Evolutionary conservation across 2,329 filamentous ascomycete genomes (phyloP).

Genomic region (Colletotrichum phormii): DNA sequence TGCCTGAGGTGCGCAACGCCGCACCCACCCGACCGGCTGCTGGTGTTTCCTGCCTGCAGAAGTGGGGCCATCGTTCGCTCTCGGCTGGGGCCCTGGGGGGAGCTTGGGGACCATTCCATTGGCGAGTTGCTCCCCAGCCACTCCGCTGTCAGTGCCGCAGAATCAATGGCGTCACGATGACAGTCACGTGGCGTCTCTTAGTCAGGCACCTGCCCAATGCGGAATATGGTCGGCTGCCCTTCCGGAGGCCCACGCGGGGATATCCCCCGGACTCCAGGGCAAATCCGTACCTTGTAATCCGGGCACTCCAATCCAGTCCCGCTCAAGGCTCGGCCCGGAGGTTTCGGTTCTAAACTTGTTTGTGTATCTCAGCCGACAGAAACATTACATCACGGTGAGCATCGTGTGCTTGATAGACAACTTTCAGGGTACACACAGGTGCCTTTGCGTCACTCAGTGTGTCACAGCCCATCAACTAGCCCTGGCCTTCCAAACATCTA

Average conservation of each 20-base stretch:
- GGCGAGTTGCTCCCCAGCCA: slow-evolving; percentile 14
- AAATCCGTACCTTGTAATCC: too few relatives aligned
- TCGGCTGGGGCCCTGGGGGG: not conserved
- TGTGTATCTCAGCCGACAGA: not conserved
- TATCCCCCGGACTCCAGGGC: not conserved
- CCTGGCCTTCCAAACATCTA: too few relatives aligned
- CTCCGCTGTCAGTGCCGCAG: not conserved
- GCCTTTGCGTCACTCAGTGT: too few relatives aligned
- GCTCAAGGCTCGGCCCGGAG: not conserved
- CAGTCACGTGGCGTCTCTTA: slow-evolving; percentile 10
- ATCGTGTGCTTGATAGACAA: too few relatives aligned
- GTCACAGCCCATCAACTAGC: too few relatives aligned
- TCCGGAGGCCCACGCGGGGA: not conserved
- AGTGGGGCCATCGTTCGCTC: not conserved
- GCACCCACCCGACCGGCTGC: not conserved
- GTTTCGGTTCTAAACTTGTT: not conserved
- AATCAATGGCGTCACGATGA: slow-evolving; percentile 30
- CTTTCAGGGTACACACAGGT: too few relatives aligned
- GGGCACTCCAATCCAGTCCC: not conserved
- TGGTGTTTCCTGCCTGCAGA: slow-evolving; percentile 3
- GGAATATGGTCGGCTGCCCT: not conserved
- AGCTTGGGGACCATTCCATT: slow-evolving; percentile 11
- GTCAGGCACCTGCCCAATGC: slow-evolving; percentile 12
- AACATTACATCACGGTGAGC: too few relatives aligned
- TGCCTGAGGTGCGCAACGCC: slow-evolving; percentile 1